Conservation (phyloP, 805 yeast species). For the Candida adriatica region DNA sequence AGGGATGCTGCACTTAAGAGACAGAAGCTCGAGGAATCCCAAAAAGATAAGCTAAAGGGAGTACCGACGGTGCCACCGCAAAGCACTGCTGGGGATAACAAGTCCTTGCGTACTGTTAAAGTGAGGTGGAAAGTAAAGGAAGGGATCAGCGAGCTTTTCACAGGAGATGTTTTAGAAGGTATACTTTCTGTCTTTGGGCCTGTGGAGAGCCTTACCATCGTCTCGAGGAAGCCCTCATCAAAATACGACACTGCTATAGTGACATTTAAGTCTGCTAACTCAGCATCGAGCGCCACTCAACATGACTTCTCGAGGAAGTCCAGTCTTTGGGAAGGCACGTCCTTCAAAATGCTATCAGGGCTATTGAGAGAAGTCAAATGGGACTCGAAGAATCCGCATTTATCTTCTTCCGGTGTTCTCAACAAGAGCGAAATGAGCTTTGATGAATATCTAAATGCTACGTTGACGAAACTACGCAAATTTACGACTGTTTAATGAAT, state of each 20-base stretch:
- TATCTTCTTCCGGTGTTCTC: not conserved
- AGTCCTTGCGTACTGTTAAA: conserved; percentile 9
- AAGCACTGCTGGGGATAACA: not conserved
- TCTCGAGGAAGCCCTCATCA: conserved; percentile 9
- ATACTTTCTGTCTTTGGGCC: conserved; percentile 21
- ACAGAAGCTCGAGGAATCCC: conserved; percentile 11
- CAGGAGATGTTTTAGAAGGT: conserved; percentile 17
- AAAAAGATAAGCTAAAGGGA: conserved; percentile 3
- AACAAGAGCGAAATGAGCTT: conserved; percentile 10
- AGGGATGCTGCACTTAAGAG: conserved; percentile 20
- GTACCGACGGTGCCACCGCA: not conserved
- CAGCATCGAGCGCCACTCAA: conserved; percentile 12
- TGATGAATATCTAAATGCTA: conserved; percentile 13
- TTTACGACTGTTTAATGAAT: conserved; percentile 1
- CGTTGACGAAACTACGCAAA: conserved; percentile 9
- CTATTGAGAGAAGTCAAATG: conserved; percentile 18
- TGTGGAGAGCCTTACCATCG: conserved; percentile 10
- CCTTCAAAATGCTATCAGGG: conserved; percentile 17
- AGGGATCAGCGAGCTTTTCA: conserved; percentile 17
- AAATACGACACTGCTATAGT: conserved; percentile 16
- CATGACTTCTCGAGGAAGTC: conserved; percentile 14
- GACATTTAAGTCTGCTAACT: conserved; percentile 2
- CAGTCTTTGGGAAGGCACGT: conserved; percentile 16
- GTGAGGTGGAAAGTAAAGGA: conserved; percentile 21
- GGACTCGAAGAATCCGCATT: conserved; percentile 1